Conservation (phyloP, 805 yeast genomes). For the Yarrowia hollandica region DNA sequence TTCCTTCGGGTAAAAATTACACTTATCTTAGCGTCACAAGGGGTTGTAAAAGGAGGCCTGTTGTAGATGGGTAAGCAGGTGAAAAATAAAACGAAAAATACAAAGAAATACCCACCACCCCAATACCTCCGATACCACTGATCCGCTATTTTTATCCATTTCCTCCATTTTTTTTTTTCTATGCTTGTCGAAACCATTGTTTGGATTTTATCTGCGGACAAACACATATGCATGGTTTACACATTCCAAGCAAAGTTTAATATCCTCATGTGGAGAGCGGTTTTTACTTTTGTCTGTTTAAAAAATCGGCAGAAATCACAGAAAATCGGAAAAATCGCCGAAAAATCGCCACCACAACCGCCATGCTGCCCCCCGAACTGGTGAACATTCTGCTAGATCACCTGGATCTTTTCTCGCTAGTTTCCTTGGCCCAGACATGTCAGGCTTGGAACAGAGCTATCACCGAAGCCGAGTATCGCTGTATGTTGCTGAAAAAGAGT, state of each 20-base stretch:
- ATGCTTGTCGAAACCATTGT: not conserved
- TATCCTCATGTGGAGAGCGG: not conserved
- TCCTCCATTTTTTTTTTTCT: not conserved
- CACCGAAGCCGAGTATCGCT: not conserved
- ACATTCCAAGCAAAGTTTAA: conserved; percentile 10
- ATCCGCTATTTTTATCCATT: no score
- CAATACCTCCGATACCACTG: no score
- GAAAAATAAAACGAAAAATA: no score
- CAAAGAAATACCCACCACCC: no score
- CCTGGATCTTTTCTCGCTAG: not conserved
- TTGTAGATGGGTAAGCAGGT: no score
- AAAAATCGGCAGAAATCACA: not conserved
- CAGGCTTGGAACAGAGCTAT: not conserved
- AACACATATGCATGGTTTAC: not conserved
- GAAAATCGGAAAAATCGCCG: not conserved
- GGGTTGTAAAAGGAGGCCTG: no score
- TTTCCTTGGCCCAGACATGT: conserved; percentile 1
- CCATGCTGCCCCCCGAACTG: conserved; percentile 11
- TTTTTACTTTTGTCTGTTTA: not conserved
- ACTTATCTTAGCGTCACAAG: conserved; percentile 15
- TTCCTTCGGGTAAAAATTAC: not conserved
- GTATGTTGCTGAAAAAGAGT: not conserved
- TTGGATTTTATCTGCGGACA: not conserved
- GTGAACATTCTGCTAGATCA: not conserved
- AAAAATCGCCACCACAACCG: not conserved